phyloP scores from a whole-genome alignment of 352 stramenopile species.

The Phytophthora pluvialis region DNA sequence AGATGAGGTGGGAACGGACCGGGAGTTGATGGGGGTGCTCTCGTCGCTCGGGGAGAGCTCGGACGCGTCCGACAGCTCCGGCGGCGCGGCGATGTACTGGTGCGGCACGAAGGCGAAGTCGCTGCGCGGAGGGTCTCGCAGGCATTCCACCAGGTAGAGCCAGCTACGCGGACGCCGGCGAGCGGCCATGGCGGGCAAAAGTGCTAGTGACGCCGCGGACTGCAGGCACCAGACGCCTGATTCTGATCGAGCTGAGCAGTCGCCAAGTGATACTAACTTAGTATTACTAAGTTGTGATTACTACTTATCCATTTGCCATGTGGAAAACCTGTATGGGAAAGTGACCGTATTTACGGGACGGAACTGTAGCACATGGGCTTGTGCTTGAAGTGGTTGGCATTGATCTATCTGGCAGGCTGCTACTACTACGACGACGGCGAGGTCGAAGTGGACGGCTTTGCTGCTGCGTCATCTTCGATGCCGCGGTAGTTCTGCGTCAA shows the following conservation, averaged over 20 bases:
- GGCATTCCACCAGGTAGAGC: constrained; percentile 67
- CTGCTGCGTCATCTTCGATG: constrained; percentile 11
- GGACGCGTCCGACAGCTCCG: constrained; percentile 40
- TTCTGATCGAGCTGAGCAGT: constrained; percentile 12
- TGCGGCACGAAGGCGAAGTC: constrained; percentile 87
- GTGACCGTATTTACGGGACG: neutral
- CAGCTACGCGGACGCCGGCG: constrained; percentile 43
- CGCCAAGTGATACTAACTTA: neutral
- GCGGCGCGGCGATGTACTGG: constrained; percentile 70
- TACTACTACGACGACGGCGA: constrained; percentile 4
- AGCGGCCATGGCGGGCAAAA: constrained; percentile 13
- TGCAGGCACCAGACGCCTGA: neutral
- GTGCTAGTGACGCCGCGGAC: neutral
- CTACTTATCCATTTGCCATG: neutral
- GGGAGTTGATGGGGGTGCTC: constrained; percentile 72
- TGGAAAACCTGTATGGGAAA: constrained; percentile 2
- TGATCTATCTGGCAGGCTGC: constrained; percentile 4
- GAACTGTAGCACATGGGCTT: neutral
- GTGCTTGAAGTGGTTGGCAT: constrained; percentile 7
- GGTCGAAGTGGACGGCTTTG: constrained; percentile 9
- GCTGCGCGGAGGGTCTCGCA: constrained; percentile 71
- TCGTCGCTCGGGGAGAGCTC: constrained; percentile 58
- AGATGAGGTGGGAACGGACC: constrained; percentile 16
- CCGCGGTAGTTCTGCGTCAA: constrained; percentile 75
- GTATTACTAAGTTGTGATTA: too few relatives aligned